Evolutionary conservation across 202 grass and related monocot species (phyloP), one percentile per base, ranked within the genome.

Genomic region (Bolboschoenoplectus hybrid): DNA sequence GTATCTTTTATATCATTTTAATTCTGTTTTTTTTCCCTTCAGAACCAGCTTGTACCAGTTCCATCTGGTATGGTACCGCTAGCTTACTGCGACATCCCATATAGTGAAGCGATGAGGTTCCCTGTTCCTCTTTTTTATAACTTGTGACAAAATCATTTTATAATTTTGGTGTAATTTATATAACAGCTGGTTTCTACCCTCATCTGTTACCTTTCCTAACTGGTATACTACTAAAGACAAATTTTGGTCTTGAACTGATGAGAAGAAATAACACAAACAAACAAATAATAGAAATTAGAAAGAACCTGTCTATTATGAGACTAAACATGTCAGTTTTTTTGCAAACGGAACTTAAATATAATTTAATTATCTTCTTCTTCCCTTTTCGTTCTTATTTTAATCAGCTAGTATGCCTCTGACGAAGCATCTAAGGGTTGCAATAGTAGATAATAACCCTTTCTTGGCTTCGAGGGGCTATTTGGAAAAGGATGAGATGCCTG

Each of bases 371-470:
- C 26, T 39, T 60, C 14, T n/a, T 77, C 63, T 68, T 14, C 86
- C 12, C 20, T 68, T 3, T 72, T 76, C 88, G 71, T 81, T 45
- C 80, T 51, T 86, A 38, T 39, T 67, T 39, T 84, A 67, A 86
- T 47, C 85, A 98, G 93, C 92, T 36, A 96, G 85, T 84, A 91
- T 86, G 83, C 85, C 87, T 53, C 86, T 98, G 44, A 96, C 93
- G 40, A 98, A 94, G 49, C 90, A 98, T 81, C 87, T 96, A 72
- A 93, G 75, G 74, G 80, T 96, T 16, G 89, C 79, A 17, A 89
- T 98, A 57, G 83, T 98, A 10, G 93, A 98, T 88, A 89, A 87
- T 85, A 98, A 82, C 81, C 91, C 93, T 53, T 69, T 91, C 40
- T 65, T 98, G 72, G 85, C 85, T 39, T 89, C 88, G 53, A 94